Base-by-base conservation (phyloP, 148 eudicot species). In the Rhododendron kiyosumense region DNA sequence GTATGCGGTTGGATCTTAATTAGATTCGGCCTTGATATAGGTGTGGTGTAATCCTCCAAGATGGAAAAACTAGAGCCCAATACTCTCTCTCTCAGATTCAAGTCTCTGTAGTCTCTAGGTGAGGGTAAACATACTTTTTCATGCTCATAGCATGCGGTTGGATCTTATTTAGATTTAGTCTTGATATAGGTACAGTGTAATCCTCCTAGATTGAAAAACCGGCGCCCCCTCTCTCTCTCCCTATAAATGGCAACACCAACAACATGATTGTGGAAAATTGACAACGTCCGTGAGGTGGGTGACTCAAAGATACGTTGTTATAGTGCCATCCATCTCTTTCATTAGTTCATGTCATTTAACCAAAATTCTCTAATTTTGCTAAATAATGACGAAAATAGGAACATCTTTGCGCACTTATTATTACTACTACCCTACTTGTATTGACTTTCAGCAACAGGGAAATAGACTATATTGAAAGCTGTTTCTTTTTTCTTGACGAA, bases 201-300 rank as follows among this genome's bases (percentile, higher is more conserved):
- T 14, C 4, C 57, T 51, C 0, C 57, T 13, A 14, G 1, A 51
- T 51, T 18, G 17, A 51, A 48, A 51, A 51, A 12, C 18, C 4
- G 4, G 18, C 14, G 57, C 17, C 57, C 18, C 0, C 18, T 12
- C 80, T 10, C 51, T 41, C 43, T 15, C 69, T 46, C 83, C 13
- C 75, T 85, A 82, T 0, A 48, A 38, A 78, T 85, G 38, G 54
- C 86, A 85, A 83, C 84, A 83, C 84, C 81, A 28, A 84, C 46
- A 57, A 22, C 65, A 77, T 46, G 14, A 20, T 82, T 87, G 90
- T 75, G 87, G 88, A 87, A 84, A 89, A 74, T 57, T 81, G 90
- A 86, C 83, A 84, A 41, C 87, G 85, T 88, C 87, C 85, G 83
- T 86, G 18, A 17, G 74, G 79, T 84, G 67, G 88, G 83, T 73